Evolutionary conservation across 345 rosid species (phyloP).

Genomic region (Salix exigua): DNA sequence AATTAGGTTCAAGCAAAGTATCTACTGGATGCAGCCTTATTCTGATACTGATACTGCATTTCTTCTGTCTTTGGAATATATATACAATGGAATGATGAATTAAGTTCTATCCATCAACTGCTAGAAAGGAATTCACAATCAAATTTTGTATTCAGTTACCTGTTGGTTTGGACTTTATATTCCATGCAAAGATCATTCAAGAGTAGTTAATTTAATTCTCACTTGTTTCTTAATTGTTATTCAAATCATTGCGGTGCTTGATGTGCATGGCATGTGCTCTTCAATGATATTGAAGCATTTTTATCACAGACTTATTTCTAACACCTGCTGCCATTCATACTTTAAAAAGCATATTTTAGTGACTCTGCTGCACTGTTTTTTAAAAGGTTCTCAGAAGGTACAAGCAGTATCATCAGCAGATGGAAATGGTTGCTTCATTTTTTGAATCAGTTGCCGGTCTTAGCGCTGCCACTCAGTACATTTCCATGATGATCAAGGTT

Average conservation of each 20-base stretch:
- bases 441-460: slow-evolving; percentile 64
- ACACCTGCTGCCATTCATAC: background rate
- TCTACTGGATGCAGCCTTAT: background rate
- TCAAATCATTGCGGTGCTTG: background rate
- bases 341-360: background rate
- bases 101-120: background rate
- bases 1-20: background rate
- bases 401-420: slow-evolving; percentile 58
- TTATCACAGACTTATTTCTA: background rate
- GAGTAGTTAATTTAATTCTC: background rate
- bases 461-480: slow-evolving; percentile 47
- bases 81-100: background rate
- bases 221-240: background rate
- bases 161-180: background rate
- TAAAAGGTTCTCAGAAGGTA: slow-evolving; percentile 50
- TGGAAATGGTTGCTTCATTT: slow-evolving; percentile 64
- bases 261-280: background rate
- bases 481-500: slow-evolving; percentile 42
- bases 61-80: background rate
- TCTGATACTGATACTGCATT: background rate
- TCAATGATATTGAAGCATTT: background rate
- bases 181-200: background rate
- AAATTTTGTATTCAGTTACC: background rate
- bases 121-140: background rate
- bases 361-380: slow-evolving; percentile 3